A percentile compares a stretch with the other conserved stretches of the same genome.
These are phyloP conservation scores for Rhododendron simsii DNA, from an alignment of 148 eudicot species.

Conservation along the genomic window DNA sequence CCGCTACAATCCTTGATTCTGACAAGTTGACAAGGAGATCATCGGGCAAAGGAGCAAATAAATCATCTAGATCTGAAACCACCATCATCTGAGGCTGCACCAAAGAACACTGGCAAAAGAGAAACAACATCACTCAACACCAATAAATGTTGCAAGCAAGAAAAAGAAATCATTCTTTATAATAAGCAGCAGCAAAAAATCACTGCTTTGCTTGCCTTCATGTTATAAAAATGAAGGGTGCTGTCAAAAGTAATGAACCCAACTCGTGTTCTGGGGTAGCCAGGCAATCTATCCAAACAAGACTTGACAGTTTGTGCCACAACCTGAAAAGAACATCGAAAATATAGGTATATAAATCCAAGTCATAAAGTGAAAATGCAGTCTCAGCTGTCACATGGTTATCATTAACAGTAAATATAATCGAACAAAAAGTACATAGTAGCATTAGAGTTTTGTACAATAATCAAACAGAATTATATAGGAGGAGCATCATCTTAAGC, in stretches of 20 bases:
- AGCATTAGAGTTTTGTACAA: neutral
- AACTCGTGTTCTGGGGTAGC: slow-evolving; percentile 82
- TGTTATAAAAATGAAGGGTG: slow-evolving; percentile 85
- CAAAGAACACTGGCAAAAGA: slow-evolving; percentile 75
- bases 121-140: slow-evolving; percentile 21
- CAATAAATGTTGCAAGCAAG: neutral
- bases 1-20: slow-evolving; percentile 89
- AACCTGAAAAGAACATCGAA: slow-evolving; percentile 42
- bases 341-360: neutral
- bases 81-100: slow-evolving; percentile 99
- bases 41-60: slow-evolving; percentile 95
- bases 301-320: slow-evolving; percentile 88
- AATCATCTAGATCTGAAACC: slow-evolving; percentile 87
- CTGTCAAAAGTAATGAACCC: slow-evolving; percentile 97
- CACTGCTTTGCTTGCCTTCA: slow-evolving; percentile 88
- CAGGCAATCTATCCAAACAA: slow-evolving; percentile 81
- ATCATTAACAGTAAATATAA: neutral
- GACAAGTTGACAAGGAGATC: slow-evolving; percentile 97
- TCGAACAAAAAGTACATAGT: neutral
- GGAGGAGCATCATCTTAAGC: neutral
- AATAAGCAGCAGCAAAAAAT: neutral
- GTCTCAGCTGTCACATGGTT: neutral
- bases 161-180: neutral
- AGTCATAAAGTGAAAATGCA: neutral
- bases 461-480: neutral